A percentile compares a stretch with the other conserved stretches of the same genome.
These are phyloP conservation scores for Mayamaea pseudoterrestris DNA, from an alignment of 108 stramenopile species.

Conservation along the genomic window DNA sequence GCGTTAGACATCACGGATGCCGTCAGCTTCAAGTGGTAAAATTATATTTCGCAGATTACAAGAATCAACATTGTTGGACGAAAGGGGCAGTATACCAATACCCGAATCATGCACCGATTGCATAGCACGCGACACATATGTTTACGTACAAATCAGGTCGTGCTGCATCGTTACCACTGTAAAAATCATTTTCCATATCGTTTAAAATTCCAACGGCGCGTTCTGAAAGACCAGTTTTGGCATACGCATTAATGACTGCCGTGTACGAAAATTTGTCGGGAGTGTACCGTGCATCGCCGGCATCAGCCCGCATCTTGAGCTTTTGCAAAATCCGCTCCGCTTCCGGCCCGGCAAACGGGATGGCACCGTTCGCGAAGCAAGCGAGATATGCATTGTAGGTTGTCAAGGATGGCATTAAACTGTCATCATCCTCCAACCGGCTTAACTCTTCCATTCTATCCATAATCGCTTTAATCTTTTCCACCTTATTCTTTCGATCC, in stretches of 20 bases:
- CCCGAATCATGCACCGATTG: too few species aligned
- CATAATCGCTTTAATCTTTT: conserved; percentile 21
- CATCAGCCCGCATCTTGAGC: background rate
- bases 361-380: background rate
- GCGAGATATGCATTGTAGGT: conserved; percentile 8
- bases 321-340: conserved; percentile 2
- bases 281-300: background rate
- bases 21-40: too few species aligned
- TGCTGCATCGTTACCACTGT: conserved; percentile 12
- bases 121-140: too few species aligned
- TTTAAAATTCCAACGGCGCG: conserved; percentile 9
- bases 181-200: conserved; percentile 9
- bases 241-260: conserved; percentile 17
- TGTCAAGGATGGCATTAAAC: conserved; percentile 19
- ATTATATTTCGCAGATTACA: too few species aligned
- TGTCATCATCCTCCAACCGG: conserved; percentile 13
- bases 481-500: background rate
- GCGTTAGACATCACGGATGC: too few species aligned
- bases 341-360: background rate
- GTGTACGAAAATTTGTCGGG: background rate
- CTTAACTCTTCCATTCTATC: conserved; percentile 26
- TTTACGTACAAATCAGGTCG: conserved; percentile 17
- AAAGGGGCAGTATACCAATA: too few species aligned
- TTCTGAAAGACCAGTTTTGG: conserved; percentile 9
- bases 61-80: too few species aligned